Conservation (phyloP, 2,329 filamentous ascomycete genomes). For the Rasamsonia emersonii region DNA sequence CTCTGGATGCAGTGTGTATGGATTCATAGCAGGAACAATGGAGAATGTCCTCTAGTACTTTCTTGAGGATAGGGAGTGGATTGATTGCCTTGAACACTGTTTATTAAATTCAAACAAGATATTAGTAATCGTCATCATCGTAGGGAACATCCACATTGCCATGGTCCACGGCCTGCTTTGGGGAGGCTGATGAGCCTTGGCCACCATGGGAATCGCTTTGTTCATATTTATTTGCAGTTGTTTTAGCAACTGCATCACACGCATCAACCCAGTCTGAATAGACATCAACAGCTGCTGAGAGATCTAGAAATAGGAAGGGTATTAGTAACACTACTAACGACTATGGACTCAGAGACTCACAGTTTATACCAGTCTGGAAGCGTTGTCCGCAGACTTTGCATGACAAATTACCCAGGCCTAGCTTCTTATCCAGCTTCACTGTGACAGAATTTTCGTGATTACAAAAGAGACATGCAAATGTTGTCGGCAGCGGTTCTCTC, state of each 20-base stretch:
- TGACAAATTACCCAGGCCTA: slow-evolving; percentile 70
- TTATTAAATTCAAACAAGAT: no score
- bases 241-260: slow-evolving; percentile 64
- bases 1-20: no score
- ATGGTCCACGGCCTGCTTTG: slow-evolving; percentile 12
- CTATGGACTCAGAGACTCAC: slow-evolving; percentile 43
- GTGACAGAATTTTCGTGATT: slow-evolving; percentile 91
- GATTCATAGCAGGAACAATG: no score
- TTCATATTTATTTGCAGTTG: slow-evolving; percentile 38
- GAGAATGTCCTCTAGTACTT: no score
- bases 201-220: slow-evolving; percentile 12
- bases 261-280: slow-evolving; percentile 99
- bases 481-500: slow-evolving; percentile 49
- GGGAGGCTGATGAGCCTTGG: slow-evolving; percentile 9
- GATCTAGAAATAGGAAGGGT: slow-evolving; percentile 46
- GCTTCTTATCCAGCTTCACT: slow-evolving; percentile 90
- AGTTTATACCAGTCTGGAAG: slow-evolving; percentile 90
- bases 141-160: slow-evolving; percentile 14
- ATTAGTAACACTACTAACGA: background rate
- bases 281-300: slow-evolving; percentile 86
- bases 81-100: no score
- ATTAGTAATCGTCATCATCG: slow-evolving; percentile 24
- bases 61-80: no score
- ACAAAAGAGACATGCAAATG: slow-evolving; percentile 97
- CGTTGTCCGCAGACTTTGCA: slow-evolving; percentile 92